phyloP scores from a whole-genome alignment of 1,139 yeast genomes.

The Magnusiomyces magnusii region DNA sequence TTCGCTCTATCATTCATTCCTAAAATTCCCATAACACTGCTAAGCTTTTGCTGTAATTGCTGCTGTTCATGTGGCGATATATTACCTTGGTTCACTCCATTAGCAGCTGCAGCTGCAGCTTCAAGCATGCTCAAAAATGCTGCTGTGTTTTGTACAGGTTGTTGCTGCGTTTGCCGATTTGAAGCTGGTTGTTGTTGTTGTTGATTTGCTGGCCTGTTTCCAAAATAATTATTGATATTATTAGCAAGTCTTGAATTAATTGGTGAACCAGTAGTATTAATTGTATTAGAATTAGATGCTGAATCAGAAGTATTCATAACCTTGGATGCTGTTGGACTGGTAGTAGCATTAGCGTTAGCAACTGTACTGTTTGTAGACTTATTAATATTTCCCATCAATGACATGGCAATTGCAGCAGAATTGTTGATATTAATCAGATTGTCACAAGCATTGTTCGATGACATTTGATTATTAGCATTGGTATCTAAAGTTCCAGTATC shows the following conservation, averaged over 20 bases:
- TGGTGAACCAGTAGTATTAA: neutral
- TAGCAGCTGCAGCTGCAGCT: neutral
- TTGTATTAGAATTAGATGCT: neutral
- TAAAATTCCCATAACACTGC: neutral
- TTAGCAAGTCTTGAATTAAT: neutral
- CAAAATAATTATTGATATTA: neutral
- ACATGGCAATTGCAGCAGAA: neutral
- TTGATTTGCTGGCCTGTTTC: too few relatives aligned
- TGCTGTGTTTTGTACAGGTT: neutral
- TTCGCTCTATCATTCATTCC: neutral
- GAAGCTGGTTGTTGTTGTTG: neutral
- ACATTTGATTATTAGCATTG: neutral
- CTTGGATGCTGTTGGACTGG: neutral
- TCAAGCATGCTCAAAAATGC: neutral
- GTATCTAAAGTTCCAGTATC: neutral
- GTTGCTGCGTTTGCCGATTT: neutral
- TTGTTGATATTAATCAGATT: neutral
- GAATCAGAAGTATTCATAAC: neutral
- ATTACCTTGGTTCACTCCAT: neutral
- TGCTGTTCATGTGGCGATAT: neutral
- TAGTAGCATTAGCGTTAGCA: neutral
- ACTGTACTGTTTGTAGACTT: neutral
- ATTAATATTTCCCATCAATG: neutral
- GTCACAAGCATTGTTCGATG: neutral
- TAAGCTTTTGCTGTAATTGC: neutral